Percentiles rank a stretch among this genome's conserved stretches.
These are phyloP conservation scores for Moesziomyces aphidis DNA, from an alignment of 1,284 basidiomycete genomes.

Conservation along the genomic window DNA sequence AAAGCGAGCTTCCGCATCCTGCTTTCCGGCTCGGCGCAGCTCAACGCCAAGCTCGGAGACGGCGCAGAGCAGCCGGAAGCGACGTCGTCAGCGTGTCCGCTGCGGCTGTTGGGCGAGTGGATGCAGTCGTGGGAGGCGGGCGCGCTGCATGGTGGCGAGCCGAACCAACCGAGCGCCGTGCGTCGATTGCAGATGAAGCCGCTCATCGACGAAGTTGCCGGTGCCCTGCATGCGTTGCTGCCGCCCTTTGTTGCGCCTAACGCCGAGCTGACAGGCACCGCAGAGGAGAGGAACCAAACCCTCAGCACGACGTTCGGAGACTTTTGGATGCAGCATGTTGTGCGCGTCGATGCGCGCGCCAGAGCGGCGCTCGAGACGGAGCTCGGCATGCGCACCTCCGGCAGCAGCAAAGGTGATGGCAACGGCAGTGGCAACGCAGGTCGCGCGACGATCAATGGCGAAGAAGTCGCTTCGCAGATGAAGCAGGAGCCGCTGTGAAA, in stretches of 20 bases:
- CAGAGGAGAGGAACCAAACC: slow-evolving; percentile 24
- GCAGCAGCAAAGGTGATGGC: background rate
- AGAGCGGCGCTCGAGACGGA: slow-evolving; percentile 43
- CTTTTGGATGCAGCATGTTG: slow-evolving; percentile 44
- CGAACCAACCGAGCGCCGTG: slow-evolving; percentile 8
- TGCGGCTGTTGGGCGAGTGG: slow-evolving; percentile 50
- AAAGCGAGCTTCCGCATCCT: slow-evolving; percentile 58
- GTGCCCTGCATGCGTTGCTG: slow-evolving; percentile 43
- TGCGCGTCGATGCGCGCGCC: slow-evolving; percentile 29
- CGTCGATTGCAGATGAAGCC: slow-evolving; percentile 28
- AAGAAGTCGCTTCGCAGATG: background rate
- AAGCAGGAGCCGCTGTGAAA: slow-evolving; percentile 14
- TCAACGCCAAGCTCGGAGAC: slow-evolving; percentile 31
- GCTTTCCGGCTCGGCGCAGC: slow-evolving; percentile 35
- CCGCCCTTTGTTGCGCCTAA: slow-evolving; percentile 36
- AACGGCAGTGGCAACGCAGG: background rate
- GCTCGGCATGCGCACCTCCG: slow-evolving; percentile 20
- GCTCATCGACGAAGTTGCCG: slow-evolving; percentile 31
- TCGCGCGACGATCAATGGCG: background rate
- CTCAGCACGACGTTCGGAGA: slow-evolving; percentile 24
- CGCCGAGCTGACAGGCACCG: slow-evolving; percentile 17
- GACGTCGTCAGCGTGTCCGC: slow-evolving; percentile 21
- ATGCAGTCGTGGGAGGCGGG: slow-evolving; percentile 45
- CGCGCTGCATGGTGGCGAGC: slow-evolving; percentile 15
- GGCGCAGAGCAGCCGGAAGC: slow-evolving; percentile 8